phyloP scores from a whole-genome alignment of 495 filamentous ascomycete species.

The Lepidopterella palustris region DNA sequence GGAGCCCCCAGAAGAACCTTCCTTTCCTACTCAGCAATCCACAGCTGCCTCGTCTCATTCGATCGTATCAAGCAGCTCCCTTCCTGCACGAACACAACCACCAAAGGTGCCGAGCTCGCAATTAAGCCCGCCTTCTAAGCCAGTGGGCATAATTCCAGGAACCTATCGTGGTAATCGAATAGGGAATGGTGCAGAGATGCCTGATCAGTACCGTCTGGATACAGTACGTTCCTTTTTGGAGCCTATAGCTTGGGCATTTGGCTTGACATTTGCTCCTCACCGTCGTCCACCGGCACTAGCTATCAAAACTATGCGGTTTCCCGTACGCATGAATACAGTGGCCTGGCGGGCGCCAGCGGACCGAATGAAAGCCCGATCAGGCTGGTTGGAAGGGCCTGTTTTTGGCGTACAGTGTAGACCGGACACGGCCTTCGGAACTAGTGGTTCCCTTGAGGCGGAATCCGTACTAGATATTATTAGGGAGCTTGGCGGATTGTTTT shows the following conservation, averaged over 20 bases:
- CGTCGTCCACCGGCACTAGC: slow-evolving; percentile 31
- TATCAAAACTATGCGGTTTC: slow-evolving; percentile 44
- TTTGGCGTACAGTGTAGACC: slow-evolving; percentile 52
- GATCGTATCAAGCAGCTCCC: slow-evolving; percentile 17
- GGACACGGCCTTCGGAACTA: slow-evolving; percentile 48
- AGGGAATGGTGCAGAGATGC: slow-evolving; percentile 64
- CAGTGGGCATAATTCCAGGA: slow-evolving; percentile 10
- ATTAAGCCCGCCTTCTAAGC: not conserved
- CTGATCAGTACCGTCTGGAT: slow-evolving; percentile 64
- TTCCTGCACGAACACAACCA: slow-evolving; percentile 16
- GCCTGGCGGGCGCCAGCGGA: slow-evolving; percentile 64
- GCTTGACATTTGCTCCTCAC: slow-evolving; percentile 55
- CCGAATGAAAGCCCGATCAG: slow-evolving; percentile 60
- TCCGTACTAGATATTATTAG: slow-evolving; percentile 46
- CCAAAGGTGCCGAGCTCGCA: slow-evolving; percentile 22
- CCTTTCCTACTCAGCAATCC: not conserved
- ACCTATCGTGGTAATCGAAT: slow-evolving; percentile 48
- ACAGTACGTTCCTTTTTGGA: slow-evolving; percentile 68
- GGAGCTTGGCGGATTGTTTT: slow-evolving; percentile 66
- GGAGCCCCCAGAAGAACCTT: slow-evolving; percentile 1
- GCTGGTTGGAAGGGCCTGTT: slow-evolving; percentile 70
- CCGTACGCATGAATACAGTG: slow-evolving; percentile 48
- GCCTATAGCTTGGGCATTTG: slow-evolving; percentile 71
- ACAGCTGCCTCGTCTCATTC: not conserved
- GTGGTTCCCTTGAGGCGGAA: slow-evolving; percentile 33